Conservation (phyloP, 768 basidiomycete genomes). For the Hortiboletus campestris region DNA sequence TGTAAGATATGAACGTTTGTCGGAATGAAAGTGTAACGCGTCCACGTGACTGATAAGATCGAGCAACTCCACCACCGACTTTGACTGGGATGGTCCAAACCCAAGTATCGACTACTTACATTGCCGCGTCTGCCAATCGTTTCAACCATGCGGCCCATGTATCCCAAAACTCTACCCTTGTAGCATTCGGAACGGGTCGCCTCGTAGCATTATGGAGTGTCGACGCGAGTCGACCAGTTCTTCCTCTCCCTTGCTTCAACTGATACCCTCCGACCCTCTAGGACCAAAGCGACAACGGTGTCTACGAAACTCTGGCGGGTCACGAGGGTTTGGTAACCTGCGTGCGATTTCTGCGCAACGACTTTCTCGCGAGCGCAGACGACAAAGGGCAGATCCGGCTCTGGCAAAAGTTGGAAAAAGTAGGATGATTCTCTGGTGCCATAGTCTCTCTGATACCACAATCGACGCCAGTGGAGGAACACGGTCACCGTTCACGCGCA, state of each 20-base stretch:
- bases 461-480: slow-evolving; percentile 53
- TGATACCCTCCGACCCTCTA: slow-evolving; percentile 27
- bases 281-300: slow-evolving; percentile 50
- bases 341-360: slow-evolving; percentile 59
- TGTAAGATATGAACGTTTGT: not conserved
- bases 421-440: slow-evolving; percentile 2
- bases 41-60: slow-evolving; percentile 22
- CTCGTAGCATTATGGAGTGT: slow-evolving; percentile 61
- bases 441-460: slow-evolving; percentile 13
- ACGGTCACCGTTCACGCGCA: slow-evolving; percentile 56
- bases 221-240: slow-evolving; percentile 36
- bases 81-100: slow-evolving; percentile 9
- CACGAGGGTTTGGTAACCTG: slow-evolving; percentile 76
- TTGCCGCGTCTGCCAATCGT: slow-evolving; percentile 49
- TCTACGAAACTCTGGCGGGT: slow-evolving; percentile 70
- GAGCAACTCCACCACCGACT: not conserved
- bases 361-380: slow-evolving; percentile 68
- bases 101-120: slow-evolving; percentile 36
- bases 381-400: slow-evolving; percentile 63
- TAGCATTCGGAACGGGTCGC: slow-evolving; percentile 59
- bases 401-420: slow-evolving; percentile 50
- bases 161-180: slow-evolving; percentile 31
- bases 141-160: slow-evolving; percentile 39
- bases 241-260: not conserved
- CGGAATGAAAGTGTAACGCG: not conserved